Base-by-base conservation (phyloP, 2,329 filamentous ascomycete genomes). In the Neonectria faginata region DNA sequence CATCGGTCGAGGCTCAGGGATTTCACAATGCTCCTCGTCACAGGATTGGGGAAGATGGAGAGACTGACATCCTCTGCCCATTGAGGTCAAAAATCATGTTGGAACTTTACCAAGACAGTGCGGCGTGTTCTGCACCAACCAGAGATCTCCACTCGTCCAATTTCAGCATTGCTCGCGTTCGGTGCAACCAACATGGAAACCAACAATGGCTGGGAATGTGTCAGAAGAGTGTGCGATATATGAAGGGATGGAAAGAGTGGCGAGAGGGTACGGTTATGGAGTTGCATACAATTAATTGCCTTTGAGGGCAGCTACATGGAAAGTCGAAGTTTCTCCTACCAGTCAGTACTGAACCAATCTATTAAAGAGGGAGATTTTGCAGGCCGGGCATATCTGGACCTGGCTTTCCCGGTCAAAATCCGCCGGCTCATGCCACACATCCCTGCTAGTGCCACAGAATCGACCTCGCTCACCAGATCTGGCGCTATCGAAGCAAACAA, bases 71-170 rank as follows among this genome's bases (percentile, higher is more conserved):
- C 5, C 25, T 25, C 25, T 6, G 1, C 5, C 29, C 10, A 31
- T 31, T 3, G 29, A 31, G 3, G 29, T 31, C 9, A 6, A 31
- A 31, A 11, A 25, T 25, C 5, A 25, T 2, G 25, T 25, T 5
- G 68, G 47, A 31, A 71, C 44, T 51, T 51, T 51, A 51, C 4
- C 48, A 33, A 51, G 48, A 51, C 48, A 50, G 33, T 20, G 48
- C 27, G 48, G 48, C 48, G 29, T 11, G 20, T 51, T 9, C 11
- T 25, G 31, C 44, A 41, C 57, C 41, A 48, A 45, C 42, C 50
- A 41, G 10, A 16, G 11, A 20, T 16, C 22, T 7, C 16, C 29
- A 4, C 50, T 10, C 27, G 41, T 27, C 44, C 57, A 42, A 16
- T 47, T 11, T 29, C 18, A 16, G 41, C 50, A 33, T 18, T 18